These are phyloP conservation scores for Bonia amplexicaulis DNA, from an alignment of 176 grass and related monocot genomes.

Conservation along the genomic window DNA sequence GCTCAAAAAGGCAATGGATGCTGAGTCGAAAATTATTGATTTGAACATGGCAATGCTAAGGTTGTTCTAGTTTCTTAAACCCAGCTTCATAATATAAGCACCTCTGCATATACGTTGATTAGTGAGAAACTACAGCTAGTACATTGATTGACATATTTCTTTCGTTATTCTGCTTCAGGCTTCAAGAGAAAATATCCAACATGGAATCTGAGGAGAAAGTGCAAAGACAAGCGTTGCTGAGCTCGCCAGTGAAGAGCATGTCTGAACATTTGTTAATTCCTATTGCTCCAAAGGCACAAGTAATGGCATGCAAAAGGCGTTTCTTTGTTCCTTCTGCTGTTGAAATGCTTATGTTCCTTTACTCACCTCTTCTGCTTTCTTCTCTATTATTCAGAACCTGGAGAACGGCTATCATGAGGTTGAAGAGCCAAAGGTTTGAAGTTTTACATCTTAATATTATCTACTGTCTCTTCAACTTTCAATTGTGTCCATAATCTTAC, in stretches of 20 bases:
- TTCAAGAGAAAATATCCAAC: constrained; percentile 82
- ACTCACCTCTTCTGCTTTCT: neutral
- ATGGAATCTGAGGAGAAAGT: constrained; percentile 91
- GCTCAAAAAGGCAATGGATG: constrained; percentile 73
- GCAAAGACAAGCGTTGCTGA: constrained; percentile 67
- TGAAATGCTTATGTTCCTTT: constrained; percentile 14
- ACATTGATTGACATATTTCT: neutral
- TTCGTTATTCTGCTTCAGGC: constrained; percentile 45
- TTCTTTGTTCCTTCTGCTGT: constrained; percentile 18
- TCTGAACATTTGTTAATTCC: constrained; percentile 96
- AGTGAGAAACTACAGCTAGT: neutral
- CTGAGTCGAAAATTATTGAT: constrained; percentile 72
- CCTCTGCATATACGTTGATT: neutral
- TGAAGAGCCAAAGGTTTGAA: constrained; percentile 56
- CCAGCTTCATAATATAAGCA: neutral
- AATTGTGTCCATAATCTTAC: constrained; percentile 7
- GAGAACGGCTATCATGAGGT: constrained; percentile 61
- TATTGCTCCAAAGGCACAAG: constrained; percentile 56
- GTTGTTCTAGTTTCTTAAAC: constrained; percentile 41
- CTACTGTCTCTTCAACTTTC: neutral
- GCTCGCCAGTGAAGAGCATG: constrained; percentile 80
- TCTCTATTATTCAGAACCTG: constrained; percentile 38
- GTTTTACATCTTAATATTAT: constrained; percentile 3
- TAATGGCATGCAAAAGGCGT: constrained; percentile 17
- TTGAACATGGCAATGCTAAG: constrained; percentile 82